A percentile compares a stretch with the other conserved stretches of the same genome.
Evolutionary conservation across 495 filamentous ascomycete species (phyloP).

Genomic region (Sordaria brevicollis): DNA sequence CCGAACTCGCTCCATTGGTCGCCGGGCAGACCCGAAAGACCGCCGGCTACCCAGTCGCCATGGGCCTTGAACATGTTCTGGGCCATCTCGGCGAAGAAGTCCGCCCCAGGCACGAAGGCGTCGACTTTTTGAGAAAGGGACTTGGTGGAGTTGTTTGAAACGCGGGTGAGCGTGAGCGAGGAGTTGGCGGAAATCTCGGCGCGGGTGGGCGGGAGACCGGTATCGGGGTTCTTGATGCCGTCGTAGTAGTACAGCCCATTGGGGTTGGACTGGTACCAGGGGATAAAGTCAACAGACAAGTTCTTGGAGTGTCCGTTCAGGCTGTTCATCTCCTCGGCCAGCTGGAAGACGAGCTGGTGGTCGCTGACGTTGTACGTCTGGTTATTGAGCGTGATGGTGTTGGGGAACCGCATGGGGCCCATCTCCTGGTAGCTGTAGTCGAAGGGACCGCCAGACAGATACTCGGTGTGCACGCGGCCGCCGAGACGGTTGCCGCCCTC

Average conservation of each 20-base stretch:
- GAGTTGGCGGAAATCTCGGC: constrained; percentile 33
- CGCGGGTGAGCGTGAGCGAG: constrained; percentile 24
- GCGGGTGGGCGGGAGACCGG: constrained; percentile 29
- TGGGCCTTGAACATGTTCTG: constrained; percentile 56
- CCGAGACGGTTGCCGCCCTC: constrained; percentile 29
- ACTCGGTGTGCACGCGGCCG: constrained; percentile 52
- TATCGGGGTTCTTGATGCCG: constrained; percentile 36
- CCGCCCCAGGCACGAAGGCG: constrained; percentile 10
- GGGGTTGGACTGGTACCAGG: constrained; percentile 44
- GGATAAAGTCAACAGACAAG: constrained; percentile 54
- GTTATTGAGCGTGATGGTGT: constrained; percentile 40
- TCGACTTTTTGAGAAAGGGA: constrained; percentile 27
- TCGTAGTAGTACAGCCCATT: constrained; percentile 43
- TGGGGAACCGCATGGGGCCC: constrained; percentile 60
- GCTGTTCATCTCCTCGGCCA: constrained; percentile 47
- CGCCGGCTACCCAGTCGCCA: constrained; percentile 34
- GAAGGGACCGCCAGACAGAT: constrained; percentile 48
- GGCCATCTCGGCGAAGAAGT: constrained; percentile 35
- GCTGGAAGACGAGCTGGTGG: constrained; percentile 54
- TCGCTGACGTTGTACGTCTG: constrained; percentile 46
- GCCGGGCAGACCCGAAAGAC: constrained; percentile 25
- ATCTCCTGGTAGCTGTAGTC: constrained; percentile 69
- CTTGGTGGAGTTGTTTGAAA: constrained; percentile 26
- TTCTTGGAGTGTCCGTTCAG: constrained; percentile 42
- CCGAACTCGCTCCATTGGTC: constrained; percentile 51